Percentiles rank a stretch among this genome's conserved stretches.
These are phyloP conservation scores for Cadophora sp. DNA, from an alignment of 2,329 filamentous ascomycete species.

Conservation along the genomic window DNA sequence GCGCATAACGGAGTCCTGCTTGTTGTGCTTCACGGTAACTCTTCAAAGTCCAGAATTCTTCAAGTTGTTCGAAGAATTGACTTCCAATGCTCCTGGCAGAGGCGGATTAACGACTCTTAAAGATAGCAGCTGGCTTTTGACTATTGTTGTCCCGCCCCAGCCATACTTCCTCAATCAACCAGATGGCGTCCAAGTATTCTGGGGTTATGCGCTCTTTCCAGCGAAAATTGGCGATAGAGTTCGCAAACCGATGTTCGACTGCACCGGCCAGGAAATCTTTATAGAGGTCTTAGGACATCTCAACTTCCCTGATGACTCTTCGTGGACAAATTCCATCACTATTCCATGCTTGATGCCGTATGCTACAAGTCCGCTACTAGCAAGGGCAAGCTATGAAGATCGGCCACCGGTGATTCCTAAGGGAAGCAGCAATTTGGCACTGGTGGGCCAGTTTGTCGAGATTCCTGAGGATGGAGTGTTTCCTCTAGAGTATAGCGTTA, in stretches of 20 bases:
- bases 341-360: slow-evolving; percentile 51
- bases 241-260: slow-evolving; percentile 50
- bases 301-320: slow-evolving; percentile 44
- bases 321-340: slow-evolving; percentile 40
- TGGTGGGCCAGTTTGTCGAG: slow-evolving; percentile 52
- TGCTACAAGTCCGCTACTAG: slow-evolving; percentile 48
- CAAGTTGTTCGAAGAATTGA: slow-evolving; percentile 38
- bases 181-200: slow-evolving; percentile 45
- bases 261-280: slow-evolving; percentile 50
- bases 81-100: slow-evolving; percentile 45
- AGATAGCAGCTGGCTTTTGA: slow-evolving; percentile 51
- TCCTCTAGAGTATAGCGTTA: slow-evolving; percentile 49
- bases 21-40: slow-evolving; percentile 52
- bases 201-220: slow-evolving; percentile 51
- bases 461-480: slow-evolving; percentile 48
- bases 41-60: slow-evolving; percentile 45
- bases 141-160: slow-evolving; percentile 49
- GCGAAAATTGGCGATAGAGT: slow-evolving; percentile 46
- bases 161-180: slow-evolving; percentile 50
- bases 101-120: slow-evolving; percentile 47
- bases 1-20: slow-evolving; percentile 45
- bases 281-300: slow-evolving; percentile 49
- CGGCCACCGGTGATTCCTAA: slow-evolving; percentile 49
- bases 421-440: slow-evolving; percentile 47
- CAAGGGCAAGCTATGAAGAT: slow-evolving; percentile 40